A percentile compares a stretch with the other conserved stretches of the same genome.
Conservation (phyloP, 257 asterid species). For the Petunia axillaris region DNA sequence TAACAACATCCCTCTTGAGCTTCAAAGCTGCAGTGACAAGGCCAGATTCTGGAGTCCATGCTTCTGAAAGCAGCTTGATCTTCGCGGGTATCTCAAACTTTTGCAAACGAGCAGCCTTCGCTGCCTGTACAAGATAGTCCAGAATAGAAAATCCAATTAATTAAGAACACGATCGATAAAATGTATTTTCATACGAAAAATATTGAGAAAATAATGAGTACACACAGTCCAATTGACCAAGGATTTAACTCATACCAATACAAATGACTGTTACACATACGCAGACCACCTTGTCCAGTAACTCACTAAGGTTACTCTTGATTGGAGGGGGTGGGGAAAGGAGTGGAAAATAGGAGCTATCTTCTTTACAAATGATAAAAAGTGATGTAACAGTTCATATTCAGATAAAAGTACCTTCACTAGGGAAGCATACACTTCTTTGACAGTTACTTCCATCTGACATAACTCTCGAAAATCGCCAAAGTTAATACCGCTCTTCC, state of each 20-base stretch:
- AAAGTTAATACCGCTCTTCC: conserved; percentile 54
- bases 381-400: too few species aligned
- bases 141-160: neutral
- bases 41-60: conserved; percentile 64
- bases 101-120: conserved; percentile 48
- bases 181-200: too few species aligned
- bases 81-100: conserved; percentile 56
- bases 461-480: conserved; percentile 74
- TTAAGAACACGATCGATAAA: neutral
- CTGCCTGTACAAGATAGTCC: conserved; percentile 38
- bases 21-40: conserved; percentile 59
- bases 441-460: conserved; percentile 59
- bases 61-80: conserved; percentile 48
- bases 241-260: neutral
- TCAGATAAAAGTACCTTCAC: conserved; percentile 57
- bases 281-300: too few species aligned
- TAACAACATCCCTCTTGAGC: conserved; percentile 59
- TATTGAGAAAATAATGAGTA: neutral
- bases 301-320: too few species aligned
- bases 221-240: neutral
- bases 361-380: too few species aligned
- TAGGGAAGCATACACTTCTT: conserved; percentile 76
- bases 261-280: too few species aligned
- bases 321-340: too few species aligned
- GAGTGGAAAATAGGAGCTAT: too few species aligned